These are phyloP conservation scores for Lenzites betulinus DNA, from an alignment of 768 basidiomycete genomes.

Conservation along the genomic window DNA sequence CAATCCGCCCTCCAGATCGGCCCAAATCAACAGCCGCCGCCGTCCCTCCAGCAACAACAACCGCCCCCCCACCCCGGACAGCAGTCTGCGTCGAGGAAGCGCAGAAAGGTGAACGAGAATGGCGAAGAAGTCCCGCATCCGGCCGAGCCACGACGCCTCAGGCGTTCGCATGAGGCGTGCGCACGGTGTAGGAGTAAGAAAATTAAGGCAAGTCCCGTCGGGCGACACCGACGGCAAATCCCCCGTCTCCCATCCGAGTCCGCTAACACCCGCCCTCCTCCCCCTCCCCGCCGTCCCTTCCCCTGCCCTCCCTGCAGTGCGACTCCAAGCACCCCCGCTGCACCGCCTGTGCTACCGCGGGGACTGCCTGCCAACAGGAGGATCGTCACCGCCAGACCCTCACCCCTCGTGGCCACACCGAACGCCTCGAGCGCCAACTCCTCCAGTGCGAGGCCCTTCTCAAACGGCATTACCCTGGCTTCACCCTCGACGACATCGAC, in stretches of 20 bases:
- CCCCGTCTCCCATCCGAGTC: conserved; percentile 51
- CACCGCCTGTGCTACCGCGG: conserved; percentile 80
- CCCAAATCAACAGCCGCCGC: conserved; percentile 54
- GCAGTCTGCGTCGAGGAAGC: conserved; percentile 38
- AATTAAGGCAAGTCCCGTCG: conserved; percentile 73
- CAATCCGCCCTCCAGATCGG: conserved; percentile 74
- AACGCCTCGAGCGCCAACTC: conserved; percentile 79
- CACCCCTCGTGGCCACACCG: conserved; percentile 82
- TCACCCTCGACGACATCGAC: conserved; percentile 66
- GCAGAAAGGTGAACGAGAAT: conserved; percentile 60
- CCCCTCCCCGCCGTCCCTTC: conserved; percentile 17
- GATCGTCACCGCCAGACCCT: conserved; percentile 87
- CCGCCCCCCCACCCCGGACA: conserved; percentile 36
- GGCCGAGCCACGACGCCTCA: conserved; percentile 76
- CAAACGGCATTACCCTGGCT: conserved; percentile 69
- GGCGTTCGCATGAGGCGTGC: conserved; percentile 91
- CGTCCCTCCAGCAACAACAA: conserved; percentile 39
- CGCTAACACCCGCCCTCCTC: conserved; percentile 28
- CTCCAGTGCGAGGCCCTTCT: conserved; percentile 78
- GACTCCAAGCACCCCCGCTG: conserved; percentile 89
- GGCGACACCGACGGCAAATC: conserved; percentile 81
- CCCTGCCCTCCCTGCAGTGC: conserved; percentile 54
- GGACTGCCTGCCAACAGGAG: conserved; percentile 81
- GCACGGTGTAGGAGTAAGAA: conserved; percentile 94
- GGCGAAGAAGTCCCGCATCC: conserved; percentile 56